Percentiles rank a stretch among this genome's conserved stretches.
phyloP scores from a whole-genome alignment of 208 protist genomes.

The Ichthyophonus hoferi region DNA sequence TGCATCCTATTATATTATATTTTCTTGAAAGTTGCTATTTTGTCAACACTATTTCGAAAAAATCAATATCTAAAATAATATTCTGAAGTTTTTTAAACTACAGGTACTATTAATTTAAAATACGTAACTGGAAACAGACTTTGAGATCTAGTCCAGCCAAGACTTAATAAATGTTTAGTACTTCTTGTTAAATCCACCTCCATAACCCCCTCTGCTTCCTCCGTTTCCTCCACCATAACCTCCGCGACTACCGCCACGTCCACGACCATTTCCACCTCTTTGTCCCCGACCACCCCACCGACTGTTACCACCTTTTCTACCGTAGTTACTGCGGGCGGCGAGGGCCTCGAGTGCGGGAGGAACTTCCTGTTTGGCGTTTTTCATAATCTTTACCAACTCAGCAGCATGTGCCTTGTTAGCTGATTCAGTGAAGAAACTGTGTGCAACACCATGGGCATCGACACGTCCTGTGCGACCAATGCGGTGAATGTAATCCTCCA shows the following conservation, averaged over 20 bases:
- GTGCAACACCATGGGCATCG: constrained; percentile 50
- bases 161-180: no score
- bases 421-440: constrained; percentile 59
- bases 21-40: no score
- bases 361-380: constrained; percentile 20
- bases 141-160: no score
- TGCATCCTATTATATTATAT: no score
- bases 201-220: not conserved
- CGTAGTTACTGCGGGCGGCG: not conserved
- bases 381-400: constrained; percentile 27
- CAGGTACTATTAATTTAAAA: no score
- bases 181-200: no score
- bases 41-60: no score
- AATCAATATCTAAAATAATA: no score
- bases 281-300: not conserved
- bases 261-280: not conserved
- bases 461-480: constrained; percentile 71
- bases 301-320: not conserved
- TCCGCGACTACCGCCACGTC: not conserved
- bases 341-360: constrained; percentile 7
- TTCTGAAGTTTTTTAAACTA: no score
- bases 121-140: no score
- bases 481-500: constrained; percentile 72
- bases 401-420: not conserved
- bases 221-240: constrained; percentile 6